These are phyloP conservation scores for Pseudisothecium myosuroides DNA, from an alignment of 225 moss, liverwort and hornwort genomes.

Conservation along the genomic window DNA sequence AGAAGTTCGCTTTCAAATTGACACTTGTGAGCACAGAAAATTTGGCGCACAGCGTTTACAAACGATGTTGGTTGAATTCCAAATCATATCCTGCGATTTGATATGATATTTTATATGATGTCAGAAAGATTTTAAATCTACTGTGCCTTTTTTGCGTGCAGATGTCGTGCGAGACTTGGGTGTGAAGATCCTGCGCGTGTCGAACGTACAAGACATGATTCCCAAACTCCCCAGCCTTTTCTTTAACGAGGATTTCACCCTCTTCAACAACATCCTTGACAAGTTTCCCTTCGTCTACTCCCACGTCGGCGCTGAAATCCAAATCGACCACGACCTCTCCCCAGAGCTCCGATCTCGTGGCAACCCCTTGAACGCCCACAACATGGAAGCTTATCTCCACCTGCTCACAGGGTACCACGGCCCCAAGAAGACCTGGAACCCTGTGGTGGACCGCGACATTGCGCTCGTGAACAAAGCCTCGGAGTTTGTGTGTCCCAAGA, in stretches of 20 bases:
- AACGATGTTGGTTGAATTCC: not conserved
- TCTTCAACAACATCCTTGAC: constrained; percentile 25
- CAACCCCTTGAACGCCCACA: constrained; percentile 21
- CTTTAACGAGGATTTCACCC: constrained; percentile 4
- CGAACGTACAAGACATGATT: constrained; percentile 30
- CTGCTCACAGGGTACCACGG: constrained; percentile 42
- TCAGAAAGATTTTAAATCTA: not conserved
- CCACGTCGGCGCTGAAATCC: constrained; percentile 38
- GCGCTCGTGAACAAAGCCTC: constrained; percentile 57
- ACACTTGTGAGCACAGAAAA: too few relatives aligned
- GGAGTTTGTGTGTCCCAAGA: constrained; percentile 5
- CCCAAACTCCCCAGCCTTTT: constrained; percentile 43
- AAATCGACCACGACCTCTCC: constrained; percentile 27
- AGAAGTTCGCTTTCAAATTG: not conserved
- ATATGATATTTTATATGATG: not conserved
- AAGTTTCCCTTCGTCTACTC: constrained; percentile 49
- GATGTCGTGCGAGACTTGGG: constrained; percentile 35
- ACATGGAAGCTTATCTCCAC: constrained; percentile 63
- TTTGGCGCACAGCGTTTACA: not conserved
- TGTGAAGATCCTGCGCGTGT: constrained; percentile 44
- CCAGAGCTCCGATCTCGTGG: constrained; percentile 7
- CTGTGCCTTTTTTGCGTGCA: not conserved
- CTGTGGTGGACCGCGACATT: constrained; percentile 23
- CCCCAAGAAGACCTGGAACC: not conserved
- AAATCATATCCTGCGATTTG: not conserved